A percentile compares a stretch with the other conserved stretches of the same genome.
These are phyloP conservation scores for Fusarium xyrophilum DNA, from an alignment of 2,329 filamentous ascomycete species.

Conservation along the genomic window DNA sequence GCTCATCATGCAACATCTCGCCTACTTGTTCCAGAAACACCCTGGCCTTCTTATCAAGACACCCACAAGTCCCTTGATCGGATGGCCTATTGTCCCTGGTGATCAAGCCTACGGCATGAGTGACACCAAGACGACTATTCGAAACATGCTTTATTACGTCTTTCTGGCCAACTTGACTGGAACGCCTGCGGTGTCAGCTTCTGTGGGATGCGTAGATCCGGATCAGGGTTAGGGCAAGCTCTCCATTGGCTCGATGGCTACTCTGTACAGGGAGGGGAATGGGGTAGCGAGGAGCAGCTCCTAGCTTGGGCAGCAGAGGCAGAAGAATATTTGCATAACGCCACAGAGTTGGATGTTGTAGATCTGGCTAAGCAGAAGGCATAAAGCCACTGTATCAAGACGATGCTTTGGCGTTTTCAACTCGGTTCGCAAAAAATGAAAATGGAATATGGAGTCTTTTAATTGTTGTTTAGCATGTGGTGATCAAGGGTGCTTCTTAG, in stretches of 20 bases:
- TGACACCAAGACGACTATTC: conserved; percentile 75
- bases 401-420: not conserved
- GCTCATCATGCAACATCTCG: conserved; percentile 79
- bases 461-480: not conserved
- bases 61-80: conserved; percentile 77
- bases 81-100: conserved; percentile 69
- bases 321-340: conserved; percentile 62
- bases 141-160: conserved; percentile 85
- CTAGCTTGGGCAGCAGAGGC: conserved; percentile 65
- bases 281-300: conserved; percentile 70
- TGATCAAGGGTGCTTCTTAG: not conserved
- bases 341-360: conserved; percentile 60
- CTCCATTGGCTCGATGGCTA: conserved; percentile 68
- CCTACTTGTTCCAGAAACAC: conserved; percentile 71
- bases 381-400: not conserved
- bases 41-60: conserved; percentile 81
- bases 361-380: conserved; percentile 35
- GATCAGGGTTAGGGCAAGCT: conserved; percentile 64
- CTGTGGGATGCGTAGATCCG: conserved; percentile 73
- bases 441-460: not conserved
- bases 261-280: too few relatives aligned
- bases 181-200: conserved; percentile 75
- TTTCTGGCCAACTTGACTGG: conserved; percentile 86
- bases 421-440: not conserved
- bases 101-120: conserved; percentile 75